Conservation (phyloP, 805 yeast species). For the Deakozyma indianensis region DNA sequence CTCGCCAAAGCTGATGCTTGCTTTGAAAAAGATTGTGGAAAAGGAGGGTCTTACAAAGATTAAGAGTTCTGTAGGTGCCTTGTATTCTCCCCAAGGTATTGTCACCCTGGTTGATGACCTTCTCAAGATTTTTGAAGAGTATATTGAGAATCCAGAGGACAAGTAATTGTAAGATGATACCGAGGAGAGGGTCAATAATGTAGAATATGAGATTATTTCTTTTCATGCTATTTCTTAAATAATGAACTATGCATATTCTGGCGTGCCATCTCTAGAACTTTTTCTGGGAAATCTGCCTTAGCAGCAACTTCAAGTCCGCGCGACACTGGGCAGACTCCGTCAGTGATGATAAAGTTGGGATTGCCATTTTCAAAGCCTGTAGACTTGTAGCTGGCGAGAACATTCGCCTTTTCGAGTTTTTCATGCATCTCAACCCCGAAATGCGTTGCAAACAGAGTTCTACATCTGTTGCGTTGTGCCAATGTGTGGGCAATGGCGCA, state of each 20-base stretch:
- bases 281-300: neutral
- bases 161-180: neutral
- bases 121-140: constrained; percentile 12
- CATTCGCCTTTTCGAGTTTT: constrained; percentile 21
- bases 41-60: constrained; percentile 72
- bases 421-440: constrained; percentile 43
- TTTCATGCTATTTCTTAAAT: no score
- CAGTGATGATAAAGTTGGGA: neutral
- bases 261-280: neutral
- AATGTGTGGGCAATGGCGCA: constrained; percentile 56
- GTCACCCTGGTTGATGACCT: constrained; percentile 15
- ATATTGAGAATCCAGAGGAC: constrained; percentile 4
- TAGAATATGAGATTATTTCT: no score
- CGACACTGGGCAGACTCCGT: neutral
- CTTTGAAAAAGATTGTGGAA: constrained; percentile 46
- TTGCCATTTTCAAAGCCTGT: neutral
- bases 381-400: neutral
- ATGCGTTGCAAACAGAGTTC: constrained; percentile 81
- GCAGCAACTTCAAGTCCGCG: neutral
- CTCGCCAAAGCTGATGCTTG: constrained; percentile 50
- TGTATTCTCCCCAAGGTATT: constrained; percentile 17
- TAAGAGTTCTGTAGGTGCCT: constrained; percentile 26
- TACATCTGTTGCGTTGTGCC: constrained; percentile 38
- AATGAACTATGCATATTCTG: neutral
- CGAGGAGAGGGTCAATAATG: no score